Evolutionary conservation across 148 eudicot genomes (phyloP).

Genomic region (Camellia japonica): DNA sequence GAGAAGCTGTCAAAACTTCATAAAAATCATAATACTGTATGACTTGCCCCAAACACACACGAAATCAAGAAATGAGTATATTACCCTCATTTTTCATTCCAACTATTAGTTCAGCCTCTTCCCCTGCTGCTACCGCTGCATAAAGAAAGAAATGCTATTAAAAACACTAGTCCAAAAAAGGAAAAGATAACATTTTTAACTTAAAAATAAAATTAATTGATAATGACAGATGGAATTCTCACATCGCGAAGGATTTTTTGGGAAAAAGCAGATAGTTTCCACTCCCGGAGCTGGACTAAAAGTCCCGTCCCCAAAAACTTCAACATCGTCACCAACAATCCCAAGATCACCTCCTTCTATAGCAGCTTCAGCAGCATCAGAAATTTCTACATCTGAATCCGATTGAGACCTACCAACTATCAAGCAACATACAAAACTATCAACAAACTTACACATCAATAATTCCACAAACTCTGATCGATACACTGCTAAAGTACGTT

Average conservation of each 20-base stretch:
- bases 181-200: background rate
- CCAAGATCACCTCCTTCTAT: constrained; percentile 62
- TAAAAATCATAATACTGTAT: background rate
- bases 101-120: constrained; percentile 72
- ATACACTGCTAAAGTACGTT: background rate
- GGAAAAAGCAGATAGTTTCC: constrained; percentile 80
- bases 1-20: background rate
- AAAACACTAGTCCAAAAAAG: background rate
- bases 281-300: constrained; percentile 73
- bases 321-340: constrained; percentile 62
- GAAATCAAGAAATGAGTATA: background rate
- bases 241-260: constrained; percentile 72
- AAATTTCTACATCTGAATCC: constrained; percentile 40
- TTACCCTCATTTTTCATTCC: constrained; percentile 88
- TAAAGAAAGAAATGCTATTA: constrained; percentile 10
- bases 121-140: constrained; percentile 81
- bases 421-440: constrained; percentile 1
- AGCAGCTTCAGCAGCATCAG: constrained; percentile 38
- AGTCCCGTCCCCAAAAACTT: constrained; percentile 46
- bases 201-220: background rate
- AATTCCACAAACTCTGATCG: background rate
- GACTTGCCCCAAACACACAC: background rate
- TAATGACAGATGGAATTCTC: background rate
- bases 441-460: background rate
- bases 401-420: constrained; percentile 74